Conservation (phyloP, 495 filamentous ascomycete species). For the Xylaria longipes region DNA sequence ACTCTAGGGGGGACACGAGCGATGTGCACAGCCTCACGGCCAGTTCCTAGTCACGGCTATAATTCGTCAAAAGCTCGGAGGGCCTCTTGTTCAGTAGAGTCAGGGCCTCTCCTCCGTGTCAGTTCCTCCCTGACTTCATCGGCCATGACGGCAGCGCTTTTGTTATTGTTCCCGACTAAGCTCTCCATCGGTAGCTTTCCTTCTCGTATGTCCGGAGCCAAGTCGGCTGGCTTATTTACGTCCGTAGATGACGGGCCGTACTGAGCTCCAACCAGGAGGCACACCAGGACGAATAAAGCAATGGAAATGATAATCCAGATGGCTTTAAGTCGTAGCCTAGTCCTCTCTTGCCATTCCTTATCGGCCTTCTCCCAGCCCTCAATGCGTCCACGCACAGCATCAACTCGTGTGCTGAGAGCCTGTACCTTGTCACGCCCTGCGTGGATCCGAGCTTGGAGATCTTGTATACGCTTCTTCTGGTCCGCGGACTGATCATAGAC, state of each 20-base stretch:
- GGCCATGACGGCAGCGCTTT: slow-evolving; percentile 28
- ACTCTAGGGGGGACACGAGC: background rate
- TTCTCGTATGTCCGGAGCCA: slow-evolving; percentile 12
- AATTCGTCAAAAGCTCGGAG: slow-evolving; percentile 54
- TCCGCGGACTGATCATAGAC: slow-evolving; percentile 71
- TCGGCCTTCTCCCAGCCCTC: slow-evolving; percentile 76
- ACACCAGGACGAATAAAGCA: slow-evolving; percentile 52
- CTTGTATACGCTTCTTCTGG: slow-evolving; percentile 70
- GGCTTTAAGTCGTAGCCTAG: slow-evolving; percentile 65
- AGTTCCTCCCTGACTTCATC: slow-evolving; percentile 38
- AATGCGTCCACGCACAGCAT: slow-evolving; percentile 66
- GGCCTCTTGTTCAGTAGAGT: slow-evolving; percentile 31
- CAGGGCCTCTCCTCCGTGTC: slow-evolving; percentile 24
- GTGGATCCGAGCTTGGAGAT: slow-evolving; percentile 69
- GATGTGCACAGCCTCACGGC: background rate
- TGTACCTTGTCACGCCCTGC: slow-evolving; percentile 67
- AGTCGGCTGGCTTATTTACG: slow-evolving; percentile 12
- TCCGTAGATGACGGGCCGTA: slow-evolving; percentile 39
- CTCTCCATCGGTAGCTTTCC: slow-evolving; percentile 21
- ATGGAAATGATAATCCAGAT: slow-evolving; percentile 63
- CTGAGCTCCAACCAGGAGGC: slow-evolving; percentile 49
- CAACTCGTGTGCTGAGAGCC: slow-evolving; percentile 69
- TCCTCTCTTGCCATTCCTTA: slow-evolving; percentile 72
- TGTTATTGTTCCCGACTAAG: slow-evolving; percentile 28
- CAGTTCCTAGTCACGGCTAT: slow-evolving; percentile 26